A percentile compares a stretch with the other conserved stretches of the same genome.
These are phyloP conservation scores for Hippophae gyantsensis DNA, from an alignment of 306 rosid species.

Conservation along the genomic window DNA sequence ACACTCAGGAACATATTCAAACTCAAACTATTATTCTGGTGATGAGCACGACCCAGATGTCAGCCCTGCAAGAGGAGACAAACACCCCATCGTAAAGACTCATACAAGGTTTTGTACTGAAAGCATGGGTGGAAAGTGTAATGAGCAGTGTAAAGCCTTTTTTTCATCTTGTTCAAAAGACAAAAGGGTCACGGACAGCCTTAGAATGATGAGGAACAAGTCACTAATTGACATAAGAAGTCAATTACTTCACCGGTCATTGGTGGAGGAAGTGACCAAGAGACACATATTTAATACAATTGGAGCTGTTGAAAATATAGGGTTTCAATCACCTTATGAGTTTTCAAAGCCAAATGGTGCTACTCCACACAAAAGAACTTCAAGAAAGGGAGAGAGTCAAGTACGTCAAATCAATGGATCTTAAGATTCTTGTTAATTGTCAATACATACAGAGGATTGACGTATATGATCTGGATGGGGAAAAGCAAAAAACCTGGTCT, in stretches of 20 bases:
- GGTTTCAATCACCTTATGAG: conserved; percentile 57
- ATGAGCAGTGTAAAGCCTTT: conserved; percentile 30
- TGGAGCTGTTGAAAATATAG: conserved; percentile 72
- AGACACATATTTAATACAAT: conserved; percentile 68
- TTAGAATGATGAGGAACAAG: conserved; percentile 46
- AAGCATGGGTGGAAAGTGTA: conserved; percentile 15
- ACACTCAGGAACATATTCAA: conserved; percentile 47
- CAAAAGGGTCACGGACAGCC: conserved; percentile 30
- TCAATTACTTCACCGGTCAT: conserved; percentile 56
- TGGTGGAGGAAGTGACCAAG: conserved; percentile 65
- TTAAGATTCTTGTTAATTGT: conserved; percentile 1
- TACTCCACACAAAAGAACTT: conserved; percentile 9
- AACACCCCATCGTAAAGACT: conserved; percentile 29
- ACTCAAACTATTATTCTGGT: conserved; percentile 37
- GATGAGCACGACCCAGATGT: conserved; percentile 35
- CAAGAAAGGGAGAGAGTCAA: conserved; percentile 25
- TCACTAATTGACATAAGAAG: conserved; percentile 67
- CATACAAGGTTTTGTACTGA: conserved; percentile 44
- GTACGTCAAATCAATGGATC: conserved; percentile 10
- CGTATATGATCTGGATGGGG: conserved; percentile 2
- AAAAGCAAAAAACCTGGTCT: neutral
- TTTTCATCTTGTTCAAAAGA: conserved; percentile 28
- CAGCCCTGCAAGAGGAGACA: conserved; percentile 30
- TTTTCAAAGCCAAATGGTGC: conserved; percentile 24
- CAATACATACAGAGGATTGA: neutral